Evolutionary conservation across 495 filamentous ascomycete genomes (phyloP), one percentile per base, ranked within the genome.

Genomic region (Xylaria scruposa): DNA sequence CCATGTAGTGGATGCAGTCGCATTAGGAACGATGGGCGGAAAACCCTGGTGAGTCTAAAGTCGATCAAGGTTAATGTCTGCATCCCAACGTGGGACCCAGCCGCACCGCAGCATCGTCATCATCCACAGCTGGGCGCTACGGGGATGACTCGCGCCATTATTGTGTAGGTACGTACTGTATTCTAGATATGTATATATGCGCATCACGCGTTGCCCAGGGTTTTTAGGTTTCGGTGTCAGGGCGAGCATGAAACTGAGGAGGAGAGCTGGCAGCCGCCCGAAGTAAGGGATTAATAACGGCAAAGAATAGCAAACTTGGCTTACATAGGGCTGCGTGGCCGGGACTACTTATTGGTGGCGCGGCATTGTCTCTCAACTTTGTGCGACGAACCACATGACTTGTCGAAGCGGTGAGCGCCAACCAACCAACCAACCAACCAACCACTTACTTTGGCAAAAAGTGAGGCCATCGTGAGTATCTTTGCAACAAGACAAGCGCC

Each of bases 91-190:
- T 72, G 62, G 64, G 70, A 31, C 63, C 70, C 65, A 72, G 64
- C 70, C 63, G 70, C 70, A 72, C 33, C 4, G 49, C 65, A 54
- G 49, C 70, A 66, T 42, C 61, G 58, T 67, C 70, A 67, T 67
- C 64, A 60, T 72, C 64, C 63, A 49, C 53, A 56, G 64, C 64
- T 47, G 56, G 56, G 64, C 63, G 64, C 56, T 58, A 67, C 42
- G 63, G 64, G 63, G 70, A 72, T 72, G 70, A 72, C 70, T 72
- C 70, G 70, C 64, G 65, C 64, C 51, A 65, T 44, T 21, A 44
- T 15, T 24, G 26, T 15, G 54, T 36, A 56, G n/a, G n/a, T 3
- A 31, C 12, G 17, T 38, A 38, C 44, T 15, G 26, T 66, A 66
- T 12, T 49, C 15, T 17, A 42, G 0, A 13, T 36, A 40, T 15